Evolutionary conservation across 1,284 basidiomycete genomes (phyloP).

Genomic region (Microbotryum violaceum): DNA sequence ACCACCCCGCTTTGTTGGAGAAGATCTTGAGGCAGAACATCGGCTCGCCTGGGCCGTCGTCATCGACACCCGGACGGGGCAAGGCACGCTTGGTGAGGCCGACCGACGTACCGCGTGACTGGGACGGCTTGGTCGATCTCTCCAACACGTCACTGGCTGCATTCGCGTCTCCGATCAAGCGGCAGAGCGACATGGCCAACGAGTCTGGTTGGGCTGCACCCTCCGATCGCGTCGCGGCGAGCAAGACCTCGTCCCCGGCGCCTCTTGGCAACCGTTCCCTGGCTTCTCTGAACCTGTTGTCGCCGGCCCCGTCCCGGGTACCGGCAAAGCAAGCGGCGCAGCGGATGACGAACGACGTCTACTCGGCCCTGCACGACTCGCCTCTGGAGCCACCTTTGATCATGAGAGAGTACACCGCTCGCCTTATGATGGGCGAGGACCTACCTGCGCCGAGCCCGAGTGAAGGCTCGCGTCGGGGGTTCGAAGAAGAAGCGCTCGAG

Average conservation of each 20-base stretch:
- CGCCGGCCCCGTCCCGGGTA: slow-evolving; percentile 7
- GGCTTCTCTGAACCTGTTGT: background rate
- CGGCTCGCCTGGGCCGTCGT: slow-evolving; percentile 1
- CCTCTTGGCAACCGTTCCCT: background rate
- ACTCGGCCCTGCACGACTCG: slow-evolving; percentile 17
- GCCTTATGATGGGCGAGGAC: slow-evolving; percentile 3
- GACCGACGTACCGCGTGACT: slow-evolving; percentile 25
- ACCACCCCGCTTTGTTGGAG: slow-evolving; percentile 25
- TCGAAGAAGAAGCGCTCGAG: slow-evolving; percentile 2
- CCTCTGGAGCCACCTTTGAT: slow-evolving; percentile 11
- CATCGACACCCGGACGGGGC: slow-evolving; percentile 10
- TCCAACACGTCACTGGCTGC: slow-evolving; percentile 20
- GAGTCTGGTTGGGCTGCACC: slow-evolving; percentile 2
- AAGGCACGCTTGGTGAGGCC: slow-evolving; percentile 6
- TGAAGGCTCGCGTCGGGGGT: background rate
- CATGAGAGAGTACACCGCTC: slow-evolving; percentile 6
- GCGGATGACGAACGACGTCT: slow-evolving; percentile 21
- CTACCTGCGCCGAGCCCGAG: background rate
- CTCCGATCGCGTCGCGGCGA: slow-evolving; percentile 3
- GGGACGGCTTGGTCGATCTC: slow-evolving; percentile 35
- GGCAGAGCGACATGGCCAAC: background rate
- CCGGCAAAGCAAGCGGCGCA: slow-evolving; percentile 27
- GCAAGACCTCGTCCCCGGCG: background rate
- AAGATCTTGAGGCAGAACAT: slow-evolving; percentile 29
- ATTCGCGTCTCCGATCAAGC: slow-evolving; percentile 28